Conservation (phyloP, 2,329 filamentous ascomycete species). For the Dryadomyces sulphureus region DNA sequence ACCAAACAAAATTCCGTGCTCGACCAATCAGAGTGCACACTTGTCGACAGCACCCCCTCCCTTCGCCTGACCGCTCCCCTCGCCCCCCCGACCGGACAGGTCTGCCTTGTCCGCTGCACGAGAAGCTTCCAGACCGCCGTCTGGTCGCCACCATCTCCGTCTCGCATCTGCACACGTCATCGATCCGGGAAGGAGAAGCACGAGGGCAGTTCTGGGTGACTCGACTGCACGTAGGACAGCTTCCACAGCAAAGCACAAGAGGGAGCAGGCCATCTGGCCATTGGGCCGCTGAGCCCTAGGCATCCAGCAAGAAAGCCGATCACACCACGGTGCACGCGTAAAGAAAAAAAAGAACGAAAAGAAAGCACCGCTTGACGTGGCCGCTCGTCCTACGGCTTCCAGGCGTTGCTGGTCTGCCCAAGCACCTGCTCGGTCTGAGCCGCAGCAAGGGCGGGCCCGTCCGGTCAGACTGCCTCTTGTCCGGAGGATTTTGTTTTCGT, state of each 20-base stretch:
- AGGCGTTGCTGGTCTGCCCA: not conserved
- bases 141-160: not conserved
- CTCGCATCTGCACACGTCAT: not conserved
- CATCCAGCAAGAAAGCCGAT: not conserved
- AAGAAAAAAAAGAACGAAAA: not conserved
- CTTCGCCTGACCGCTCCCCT: too few species aligned
- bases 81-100: too few species aligned
- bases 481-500: not conserved
- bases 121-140: not conserved
- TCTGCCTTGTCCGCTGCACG: not conserved
- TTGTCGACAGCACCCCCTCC: not conserved
- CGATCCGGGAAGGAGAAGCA: not conserved
- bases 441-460: too few species aligned
- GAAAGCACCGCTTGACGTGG: not conserved
- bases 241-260: not conserved
- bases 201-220: not conserved
- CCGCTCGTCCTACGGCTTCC: not conserved
- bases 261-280: not conserved
- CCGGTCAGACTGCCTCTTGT: not conserved
- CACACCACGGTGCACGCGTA: not conserved
- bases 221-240: not conserved
- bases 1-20: not conserved
- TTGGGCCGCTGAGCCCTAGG: not conserved
- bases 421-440: not conserved
- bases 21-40: not conserved